Base-by-base conservation (phyloP, 148 eudicot genomes). In the Talinum fruticosum region DNA sequence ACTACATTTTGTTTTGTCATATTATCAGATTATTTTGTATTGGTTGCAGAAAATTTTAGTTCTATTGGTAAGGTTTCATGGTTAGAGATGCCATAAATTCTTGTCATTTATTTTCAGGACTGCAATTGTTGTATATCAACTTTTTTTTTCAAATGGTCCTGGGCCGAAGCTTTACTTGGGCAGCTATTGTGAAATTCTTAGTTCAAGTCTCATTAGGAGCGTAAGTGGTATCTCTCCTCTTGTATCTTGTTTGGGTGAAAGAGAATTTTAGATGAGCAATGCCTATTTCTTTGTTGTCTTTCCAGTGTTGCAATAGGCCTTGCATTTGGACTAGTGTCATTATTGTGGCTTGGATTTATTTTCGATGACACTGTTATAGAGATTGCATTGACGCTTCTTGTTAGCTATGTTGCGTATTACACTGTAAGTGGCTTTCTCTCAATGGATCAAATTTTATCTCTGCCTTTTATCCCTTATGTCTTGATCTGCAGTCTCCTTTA, bases 331-430 rank as follows among this genome's bases (percentile, higher is more conserved):
- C 78, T 90, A 77, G 90, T 83, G 49, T 93, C 99, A 51, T 93
- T 93, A 44, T 81, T 93, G 84, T 96, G 99, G 99, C 97, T 96
- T 82, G 94, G 97, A 57, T 91, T 85, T 76, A 91, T 96, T 70
- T 96, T 96, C 87, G 93, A 89, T 84, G 99, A 96, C 86, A 91
- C 97, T 34, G 91, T 91, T 47, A 96, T 96, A 76, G 99, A 96
- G 83, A 96, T 96, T 80, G 66, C 97, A 3, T 81, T 96, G 87
- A 96, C 99, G 29, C 86, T 96, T 85, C 87, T 97, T 19, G 93
- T 96, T 81, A 96, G 97, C 97, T 96, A 96, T 83, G 71, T 91
- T 83, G 99, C 99, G 71, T 96, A 79, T 86, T 96, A 83, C 87
- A 86, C 99, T 23, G 99, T 96, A 91, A 79, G 97, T 76, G 74